Evolutionary conservation across 805 yeast genomes (phyloP).

Genomic region (Candida ortonii): DNA sequence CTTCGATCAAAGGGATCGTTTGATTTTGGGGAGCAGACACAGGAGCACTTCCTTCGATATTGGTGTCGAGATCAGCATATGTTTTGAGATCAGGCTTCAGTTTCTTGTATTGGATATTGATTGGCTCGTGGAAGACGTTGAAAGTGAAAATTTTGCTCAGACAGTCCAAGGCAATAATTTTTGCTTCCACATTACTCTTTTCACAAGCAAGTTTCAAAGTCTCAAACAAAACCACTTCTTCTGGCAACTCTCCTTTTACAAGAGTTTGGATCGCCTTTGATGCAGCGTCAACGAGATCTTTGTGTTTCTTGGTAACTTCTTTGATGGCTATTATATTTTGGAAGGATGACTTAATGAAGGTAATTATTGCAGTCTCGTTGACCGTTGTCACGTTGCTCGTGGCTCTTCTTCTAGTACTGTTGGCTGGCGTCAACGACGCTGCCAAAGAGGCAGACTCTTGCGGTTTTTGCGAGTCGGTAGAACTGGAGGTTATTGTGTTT

Average conservation of each 20-base stretch:
- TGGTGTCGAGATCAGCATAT: constrained; percentile 43
- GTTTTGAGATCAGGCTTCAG: constrained; percentile 26
- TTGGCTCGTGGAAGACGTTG: constrained; percentile 63
- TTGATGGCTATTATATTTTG: constrained; percentile 31
- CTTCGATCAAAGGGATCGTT: constrained; percentile 64
- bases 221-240: constrained; percentile 62
- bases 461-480: no score
- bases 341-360: constrained; percentile 33
- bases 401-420: constrained; percentile 8
- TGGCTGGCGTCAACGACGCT: no score
- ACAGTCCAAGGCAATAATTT: constrained; percentile 75
- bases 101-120: constrained; percentile 43
- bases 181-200: constrained; percentile 58
- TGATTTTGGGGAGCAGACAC: constrained; percentile 11
- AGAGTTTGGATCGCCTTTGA: constrained; percentile 44
- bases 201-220: constrained; percentile 77
- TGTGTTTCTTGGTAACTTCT: constrained; percentile 42
- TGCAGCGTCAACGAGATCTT: constrained; percentile 35
- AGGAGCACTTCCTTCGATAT: constrained; percentile 36
- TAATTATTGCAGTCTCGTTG: constrained; percentile 30
- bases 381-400: constrained; percentile 15
- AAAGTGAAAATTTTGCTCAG: constrained; percentile 87
- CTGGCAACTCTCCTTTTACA: constrained; percentile 38
- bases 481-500: no score
- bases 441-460: no score